Evolutionary conservation across 352 stramenopile species (phyloP).

Genomic region (Phytophthora kernoviae): DNA sequence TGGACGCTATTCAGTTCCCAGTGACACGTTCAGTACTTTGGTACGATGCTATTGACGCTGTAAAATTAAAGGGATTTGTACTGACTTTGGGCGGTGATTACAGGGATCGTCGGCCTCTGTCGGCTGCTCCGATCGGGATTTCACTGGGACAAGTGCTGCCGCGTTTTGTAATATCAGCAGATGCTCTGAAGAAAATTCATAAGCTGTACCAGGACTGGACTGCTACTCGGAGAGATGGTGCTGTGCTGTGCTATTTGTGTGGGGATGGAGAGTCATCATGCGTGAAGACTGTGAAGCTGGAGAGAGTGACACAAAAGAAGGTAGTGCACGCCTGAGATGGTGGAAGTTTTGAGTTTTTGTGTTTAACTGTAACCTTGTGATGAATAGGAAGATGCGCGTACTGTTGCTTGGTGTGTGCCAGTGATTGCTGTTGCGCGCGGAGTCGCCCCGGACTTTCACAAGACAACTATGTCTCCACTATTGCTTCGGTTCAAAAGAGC

Average conservation of each 20-base stretch:
- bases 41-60: constrained; percentile 24
- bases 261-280: constrained; percentile 24
- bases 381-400: constrained; percentile 14
- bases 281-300: constrained; percentile 29
- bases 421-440: constrained; percentile 25
- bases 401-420: constrained; percentile 44
- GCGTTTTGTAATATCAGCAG: constrained; percentile 44
- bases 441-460: constrained; percentile 17
- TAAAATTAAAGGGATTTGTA: not conserved
- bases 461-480: constrained; percentile 36
- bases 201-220: constrained; percentile 28
- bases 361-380: not conserved
- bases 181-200: constrained; percentile 59
- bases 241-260: constrained; percentile 48
- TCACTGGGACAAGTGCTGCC: constrained; percentile 53
- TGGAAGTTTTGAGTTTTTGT: not conserved
- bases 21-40: constrained; percentile 68
- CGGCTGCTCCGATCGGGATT: constrained; percentile 40
- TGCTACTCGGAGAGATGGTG: constrained; percentile 2
- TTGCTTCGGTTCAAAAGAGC: constrained; percentile 32
- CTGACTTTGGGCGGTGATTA: constrained; percentile 3
- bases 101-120: constrained; percentile 71
- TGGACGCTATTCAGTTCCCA: constrained; percentile 73
- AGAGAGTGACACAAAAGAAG: constrained; percentile 37
- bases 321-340: not conserved